These are phyloP conservation scores for Epichloe bromicola DNA, from an alignment of 2,329 filamentous ascomycete species.

Conservation along the genomic window DNA sequence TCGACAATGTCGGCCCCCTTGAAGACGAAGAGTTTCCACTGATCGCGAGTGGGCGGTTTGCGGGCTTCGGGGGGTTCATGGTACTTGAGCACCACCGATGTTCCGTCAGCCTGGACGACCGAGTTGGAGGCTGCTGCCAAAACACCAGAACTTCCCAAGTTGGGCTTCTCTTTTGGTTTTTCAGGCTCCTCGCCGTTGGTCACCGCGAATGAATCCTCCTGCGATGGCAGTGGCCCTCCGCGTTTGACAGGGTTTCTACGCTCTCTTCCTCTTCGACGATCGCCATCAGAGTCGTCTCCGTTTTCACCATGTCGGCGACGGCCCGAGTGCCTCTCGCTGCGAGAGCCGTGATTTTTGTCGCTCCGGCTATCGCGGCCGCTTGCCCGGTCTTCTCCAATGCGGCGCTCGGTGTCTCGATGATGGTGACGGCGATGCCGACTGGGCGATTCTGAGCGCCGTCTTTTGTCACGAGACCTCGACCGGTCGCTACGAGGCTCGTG, in stretches of 20 bases:
- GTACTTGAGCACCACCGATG: constrained; percentile 77
- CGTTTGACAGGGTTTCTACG: constrained; percentile 14
- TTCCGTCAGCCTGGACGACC: constrained; percentile 57
- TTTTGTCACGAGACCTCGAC: constrained; percentile 17
- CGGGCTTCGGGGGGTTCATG: constrained; percentile 89
- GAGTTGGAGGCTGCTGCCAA: constrained; percentile 81
- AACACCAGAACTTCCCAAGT: constrained; percentile 67
- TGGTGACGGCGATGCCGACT: constrained; percentile 7
- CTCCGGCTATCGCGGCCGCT: constrained; percentile 9
- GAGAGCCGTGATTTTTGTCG: constrained; percentile 18
- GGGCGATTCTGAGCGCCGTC: constrained; percentile 19
- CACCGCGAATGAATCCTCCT: constrained; percentile 45
- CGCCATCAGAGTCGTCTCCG: constrained; percentile 10
- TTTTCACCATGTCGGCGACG: constrained; percentile 12
- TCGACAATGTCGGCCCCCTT: constrained; percentile 71
- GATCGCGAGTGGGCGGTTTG: constrained; percentile 64
- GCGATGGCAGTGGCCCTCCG: constrained; percentile 43
- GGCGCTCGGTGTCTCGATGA: constrained; percentile 12
- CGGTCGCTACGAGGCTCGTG: constrained; percentile 15
- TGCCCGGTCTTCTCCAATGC: constrained; percentile 9
- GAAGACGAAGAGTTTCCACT: constrained; percentile 90
- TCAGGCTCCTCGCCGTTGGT: constrained; percentile 33
- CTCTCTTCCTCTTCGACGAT: constrained; percentile 9
- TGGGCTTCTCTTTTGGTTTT: constrained; percentile 73
- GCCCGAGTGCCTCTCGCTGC: constrained; percentile 17